Conservation (phyloP, 2,329 filamentous ascomycete genomes). For the Mariannaea elegans region DNA sequence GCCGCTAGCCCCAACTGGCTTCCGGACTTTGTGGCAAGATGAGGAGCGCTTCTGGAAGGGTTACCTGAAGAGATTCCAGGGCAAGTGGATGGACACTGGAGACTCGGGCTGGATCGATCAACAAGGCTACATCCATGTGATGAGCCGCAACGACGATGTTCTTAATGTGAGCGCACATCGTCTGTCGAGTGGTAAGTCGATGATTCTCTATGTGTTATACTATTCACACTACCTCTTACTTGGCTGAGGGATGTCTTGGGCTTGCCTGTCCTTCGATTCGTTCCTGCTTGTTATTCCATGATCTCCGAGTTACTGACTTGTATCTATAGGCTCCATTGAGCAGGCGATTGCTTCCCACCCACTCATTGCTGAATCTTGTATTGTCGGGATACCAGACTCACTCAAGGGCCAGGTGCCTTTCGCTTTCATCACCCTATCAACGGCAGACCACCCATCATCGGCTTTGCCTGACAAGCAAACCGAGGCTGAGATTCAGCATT, state of each 20-base stretch:
- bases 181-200: conserved; percentile 78
- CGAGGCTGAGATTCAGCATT: conserved; percentile 71
- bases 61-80: conserved; percentile 83
- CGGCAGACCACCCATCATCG: conserved; percentile 57
- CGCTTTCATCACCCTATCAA: conserved; percentile 75
- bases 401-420: conserved; percentile 94
- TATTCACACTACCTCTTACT: background rate
- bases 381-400: conserved; percentile 84
- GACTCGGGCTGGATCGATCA: conserved; percentile 88
- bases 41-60: conserved; percentile 85
- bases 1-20: conserved; percentile 85
- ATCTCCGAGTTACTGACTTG: conserved; percentile 10
- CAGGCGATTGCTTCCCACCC: conserved; percentile 88
- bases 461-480: conserved; percentile 59
- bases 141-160: conserved; percentile 80
- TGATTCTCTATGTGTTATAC: background rate
- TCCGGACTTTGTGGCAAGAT: conserved; percentile 87
- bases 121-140: conserved; percentile 73
- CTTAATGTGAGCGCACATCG: conserved; percentile 96
- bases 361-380: conserved; percentile 81
- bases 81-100: conserved; percentile 89
- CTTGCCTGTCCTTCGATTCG: background rate
- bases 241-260: background rate
- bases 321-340: conserved; percentile 77
- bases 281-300: background rate